phyloP scores from a whole-genome alignment of 1,284 basidiomycete species.

The Rhizoctonia solani region DNA sequence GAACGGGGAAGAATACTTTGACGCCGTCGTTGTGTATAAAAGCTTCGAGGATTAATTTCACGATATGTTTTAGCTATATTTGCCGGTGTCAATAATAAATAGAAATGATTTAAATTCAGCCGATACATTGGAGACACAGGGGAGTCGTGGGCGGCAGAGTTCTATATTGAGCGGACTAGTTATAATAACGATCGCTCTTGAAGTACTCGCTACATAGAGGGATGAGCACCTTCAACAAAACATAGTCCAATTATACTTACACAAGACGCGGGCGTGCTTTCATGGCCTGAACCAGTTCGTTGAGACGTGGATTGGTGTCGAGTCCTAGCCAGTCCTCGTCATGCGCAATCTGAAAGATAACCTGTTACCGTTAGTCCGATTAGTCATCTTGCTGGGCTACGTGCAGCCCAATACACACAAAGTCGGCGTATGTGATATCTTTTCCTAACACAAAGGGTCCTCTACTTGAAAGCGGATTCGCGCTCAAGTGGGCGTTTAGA shows the following conservation, averaged over 20 bases:
- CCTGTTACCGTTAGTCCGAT: neutral
- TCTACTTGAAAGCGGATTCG: slow-evolving; percentile 25
- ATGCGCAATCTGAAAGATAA: slow-evolving; percentile 33
- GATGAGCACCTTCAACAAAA: neutral
- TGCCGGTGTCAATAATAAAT: too few species aligned
- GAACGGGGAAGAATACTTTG: slow-evolving; percentile 81
- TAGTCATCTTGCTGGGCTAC: neutral
- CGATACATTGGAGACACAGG: too few species aligned
- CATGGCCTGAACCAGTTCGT: slow-evolving; percentile 28
- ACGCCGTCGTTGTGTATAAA: slow-evolving; percentile 86
- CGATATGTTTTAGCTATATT: neutral
- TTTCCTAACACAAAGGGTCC: slow-evolving; percentile 26
- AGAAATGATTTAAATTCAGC: too few species aligned
- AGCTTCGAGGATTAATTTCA: slow-evolving; percentile 55
- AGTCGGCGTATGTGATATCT: slow-evolving; percentile 27
- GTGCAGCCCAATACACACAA: neutral
- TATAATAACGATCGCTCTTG: slow-evolving; percentile 27
- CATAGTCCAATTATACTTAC: neutral
- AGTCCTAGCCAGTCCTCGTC: slow-evolving; percentile 26
- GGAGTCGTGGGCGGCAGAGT: too few species aligned
- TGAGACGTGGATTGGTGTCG: slow-evolving; percentile 22
- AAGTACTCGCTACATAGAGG: slow-evolving; percentile 17
- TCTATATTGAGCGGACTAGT: neutral
- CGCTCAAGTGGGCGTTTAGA: slow-evolving; percentile 25
- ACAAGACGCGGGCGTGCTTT: slow-evolving; percentile 30